Percentiles rank a stretch among this genome's conserved stretches.
Evolutionary conservation across 495 filamentous ascomycete species (phyloP).

Genomic region (Penicillium argentinense): DNA sequence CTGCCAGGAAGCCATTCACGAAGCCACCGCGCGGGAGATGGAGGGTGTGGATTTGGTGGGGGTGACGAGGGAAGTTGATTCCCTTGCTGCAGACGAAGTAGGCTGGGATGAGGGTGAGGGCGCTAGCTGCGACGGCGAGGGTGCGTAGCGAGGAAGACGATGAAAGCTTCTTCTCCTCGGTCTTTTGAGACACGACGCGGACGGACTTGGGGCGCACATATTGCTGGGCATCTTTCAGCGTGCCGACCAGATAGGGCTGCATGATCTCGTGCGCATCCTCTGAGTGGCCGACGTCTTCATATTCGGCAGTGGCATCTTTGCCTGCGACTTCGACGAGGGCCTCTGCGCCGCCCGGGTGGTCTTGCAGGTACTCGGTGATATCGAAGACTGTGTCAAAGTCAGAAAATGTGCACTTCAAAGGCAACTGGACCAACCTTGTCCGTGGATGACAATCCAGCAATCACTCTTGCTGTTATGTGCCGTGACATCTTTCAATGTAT

Average conservation of each 20-base stretch:
- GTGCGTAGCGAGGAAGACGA: constrained; percentile 8
- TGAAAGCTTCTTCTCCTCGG: constrained; percentile 10
- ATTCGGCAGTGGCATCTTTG: constrained; percentile 50
- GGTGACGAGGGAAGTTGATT: constrained; percentile 8
- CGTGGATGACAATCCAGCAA: constrained; percentile 52
- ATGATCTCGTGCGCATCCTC: constrained; percentile 42
- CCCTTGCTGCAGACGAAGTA: constrained; percentile 12
- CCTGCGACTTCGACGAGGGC: constrained; percentile 51
- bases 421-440: constrained; percentile 39
- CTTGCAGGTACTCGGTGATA: constrained; percentile 48
- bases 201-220: constrained; percentile 26
- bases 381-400: constrained; percentile 44
- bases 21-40: constrained; percentile 26
- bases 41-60: constrained; percentile 15
- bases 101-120: constrained; percentile 18
- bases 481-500: constrained; percentile 42
- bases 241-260: constrained; percentile 31
- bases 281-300: constrained; percentile 55
- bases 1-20: constrained; percentile 36
- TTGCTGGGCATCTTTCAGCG: constrained; percentile 29
- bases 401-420: not conserved
- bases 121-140: constrained; percentile 4
- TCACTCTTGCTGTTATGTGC: constrained; percentile 47
- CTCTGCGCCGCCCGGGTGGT: constrained; percentile 56
- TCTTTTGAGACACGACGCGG: constrained; percentile 24